Base-by-base conservation (phyloP, 805 yeast species). In the Komagataella phaffii region DNA sequence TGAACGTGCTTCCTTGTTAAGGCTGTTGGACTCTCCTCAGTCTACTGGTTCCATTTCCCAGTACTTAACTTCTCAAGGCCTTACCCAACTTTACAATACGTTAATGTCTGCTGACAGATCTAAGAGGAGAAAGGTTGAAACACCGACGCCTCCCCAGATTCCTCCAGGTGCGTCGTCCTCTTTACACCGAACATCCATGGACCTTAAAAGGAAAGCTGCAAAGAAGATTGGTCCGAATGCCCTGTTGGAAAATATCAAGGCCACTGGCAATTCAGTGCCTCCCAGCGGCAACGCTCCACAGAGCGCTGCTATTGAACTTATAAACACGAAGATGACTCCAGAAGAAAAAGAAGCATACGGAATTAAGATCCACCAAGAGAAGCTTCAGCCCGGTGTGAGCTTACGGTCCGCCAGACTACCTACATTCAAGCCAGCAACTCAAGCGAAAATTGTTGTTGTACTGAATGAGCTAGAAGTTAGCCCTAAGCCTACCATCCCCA, bases 331-430 rank as follows among this genome's bases (percentile, higher is more conserved):
- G 46, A 74, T 90, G 50, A 77, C 87, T 0, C 72, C 78, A 18
- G 84, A 85, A 58, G 96, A 90, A 60, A 90, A 88, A 66, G 86
- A 81, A 53, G 82, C 88, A 0, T 85, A 83, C 59, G 99, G 99
- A 10, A 75, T 93, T 44, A 72, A 80, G 50, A 83, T 84, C 55
- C 95, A 87, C 64, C 83, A 80, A 12, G 91, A 85, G 53, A 79
- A 81, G 57, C 61, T 85, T 6, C 76, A 76, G 3, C 84, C 95
- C 0, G 98, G 98, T 30, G 96, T 88, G 2, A 79, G 74, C 50
- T 68, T 91, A 53, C 74, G 99, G 55, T 88, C 97, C 0, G 69
- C 85, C 3, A 85, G 86, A 61, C 77, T 88, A 50, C 77, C 90
- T 1, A 79, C 86, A 1, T 80, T 83, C 61, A 89, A 89, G 59